Evolutionary conservation across 2,329 filamentous ascomycete genomes (phyloP).

Genomic region (Lachnellula occidentalis): DNA sequence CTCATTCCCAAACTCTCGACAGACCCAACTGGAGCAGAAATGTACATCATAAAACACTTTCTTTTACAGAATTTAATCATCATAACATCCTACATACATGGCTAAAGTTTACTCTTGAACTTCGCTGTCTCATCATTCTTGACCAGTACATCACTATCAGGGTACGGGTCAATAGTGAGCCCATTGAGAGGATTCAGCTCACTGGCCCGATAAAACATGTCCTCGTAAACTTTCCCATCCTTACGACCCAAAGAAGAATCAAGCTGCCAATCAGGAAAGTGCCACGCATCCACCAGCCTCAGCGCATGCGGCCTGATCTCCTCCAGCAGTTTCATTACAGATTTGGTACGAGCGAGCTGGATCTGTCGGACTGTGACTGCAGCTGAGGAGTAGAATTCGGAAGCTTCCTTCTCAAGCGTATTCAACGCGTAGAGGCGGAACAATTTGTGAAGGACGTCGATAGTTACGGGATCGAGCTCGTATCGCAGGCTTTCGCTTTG

Average conservation of each 20-base stretch:
- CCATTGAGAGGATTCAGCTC: slow-evolving; percentile 70
- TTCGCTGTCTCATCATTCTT: slow-evolving; percentile 48
- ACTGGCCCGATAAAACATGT: slow-evolving; percentile 67
- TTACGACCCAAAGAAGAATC: slow-evolving; percentile 64
- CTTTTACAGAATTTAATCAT: not conserved
- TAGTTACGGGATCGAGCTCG: slow-evolving; percentile 52
- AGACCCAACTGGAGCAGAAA: not conserved
- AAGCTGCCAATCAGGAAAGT: slow-evolving; percentile 73
- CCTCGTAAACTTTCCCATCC: slow-evolving; percentile 73
- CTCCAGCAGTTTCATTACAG: slow-evolving; percentile 63
- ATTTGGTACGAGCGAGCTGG: slow-evolving; percentile 59
- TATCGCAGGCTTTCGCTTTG: slow-evolving; percentile 46
- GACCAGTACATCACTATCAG: slow-evolving; percentile 54
- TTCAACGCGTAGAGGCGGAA: slow-evolving; percentile 61
- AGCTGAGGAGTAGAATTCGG: slow-evolving; percentile 66
- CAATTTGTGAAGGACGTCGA: slow-evolving; percentile 56
- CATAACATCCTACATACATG: not conserved
- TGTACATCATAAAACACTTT: not conserved
- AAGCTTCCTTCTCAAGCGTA: slow-evolving; percentile 63
- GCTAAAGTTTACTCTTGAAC: slow-evolving; percentile 46
- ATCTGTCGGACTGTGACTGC: slow-evolving; percentile 70
- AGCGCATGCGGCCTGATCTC: slow-evolving; percentile 71
- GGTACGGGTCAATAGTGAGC: slow-evolving; percentile 67
- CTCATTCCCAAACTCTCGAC: too few relatives aligned
- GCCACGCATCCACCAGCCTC: slow-evolving; percentile 66